Base-by-base conservation (phyloP, 768 basidiomycete species). In the Podaxis sp. region DNA sequence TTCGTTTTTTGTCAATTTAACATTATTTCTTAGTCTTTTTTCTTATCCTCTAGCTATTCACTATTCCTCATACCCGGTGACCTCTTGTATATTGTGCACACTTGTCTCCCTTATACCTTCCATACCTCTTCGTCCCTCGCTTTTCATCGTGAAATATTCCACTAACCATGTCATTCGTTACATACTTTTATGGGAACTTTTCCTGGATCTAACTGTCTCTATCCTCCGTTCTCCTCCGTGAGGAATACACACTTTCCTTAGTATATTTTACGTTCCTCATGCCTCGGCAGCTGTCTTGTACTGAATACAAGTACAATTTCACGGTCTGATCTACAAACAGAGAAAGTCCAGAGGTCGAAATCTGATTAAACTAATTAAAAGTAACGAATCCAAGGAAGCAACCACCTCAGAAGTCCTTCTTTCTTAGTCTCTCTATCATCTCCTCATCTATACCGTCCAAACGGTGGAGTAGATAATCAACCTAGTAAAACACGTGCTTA, bases 401-500 rank as follows among this genome's bases (percentile, higher is more conserved):
- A 62, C 11, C 48, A 50, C 48, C 52, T 50, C 53, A 62, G 44
- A 73, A 63, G 26, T 54, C 55, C 60, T 66, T 69, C 44, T 62
- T 62, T 22, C 54, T 74, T 65, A 96, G 79, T 33, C 74, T 80
- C 24, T 93, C 89, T 11, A 98, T 88, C 64, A 97, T 89, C 52
- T 87, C 85, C 66, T 91, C 77, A 0, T 93, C 84, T 53, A 99
- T 75, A 0, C 93, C 96, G 44, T 97, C 90, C 58, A 99, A 78
- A 59, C 97, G 84, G 65, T 86, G 87, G 7, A 99, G 76, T n/a
- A 99, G 84, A 75, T 99, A 99, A 56, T 98, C 95, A 41, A 99
- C 93, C 96, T 98, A 69, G 36, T 3, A 46, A 26, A 49, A 58
- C 33, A 57, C 28, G 10, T 24, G 40, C 26, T 28, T 12, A 55